Evolutionary conservation across 106 monocot genomes (phyloP), one percentile per base, ranked within the genome.

Genomic region (Dioscorea zingiberensis): DNA sequence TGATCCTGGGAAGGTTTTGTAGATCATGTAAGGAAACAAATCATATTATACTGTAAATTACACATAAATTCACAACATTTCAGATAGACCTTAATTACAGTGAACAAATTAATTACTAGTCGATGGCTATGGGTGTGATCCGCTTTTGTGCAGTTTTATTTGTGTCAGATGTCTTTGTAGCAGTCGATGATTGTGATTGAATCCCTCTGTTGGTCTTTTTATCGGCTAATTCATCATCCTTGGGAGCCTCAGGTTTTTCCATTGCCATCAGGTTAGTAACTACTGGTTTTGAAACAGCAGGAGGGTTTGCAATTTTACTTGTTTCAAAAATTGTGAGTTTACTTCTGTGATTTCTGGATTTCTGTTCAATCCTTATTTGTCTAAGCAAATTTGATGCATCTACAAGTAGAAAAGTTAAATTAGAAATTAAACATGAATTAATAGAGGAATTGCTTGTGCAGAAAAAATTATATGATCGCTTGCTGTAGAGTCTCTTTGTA

Each of bases 71-170:
- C 4, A 38, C 38, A 1, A 6, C 6, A 38, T 8, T 38, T 38
- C 38, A 38, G 4, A 38, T 10, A 0, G 38, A 38, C 38, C 38
- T 13, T 8, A 18, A 13, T 7, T 18, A 57, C 56, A 12, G 17
- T 67, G 63, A 60, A 69, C 48, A 58, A 23, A 25, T 23, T 21
- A 3, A 46, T 21, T 55, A 38, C 48, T 74, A 83, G 62, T 61
- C 75, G 27, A 90, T 90, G 63, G 89, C 83, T 13, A 83, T 44
- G n/a, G 89, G 89, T 32, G 79, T 90, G 13, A 90, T 90, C 16
- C 89, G 82, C 71, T 83, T 90, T 70, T 74, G 82, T 27, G 89
- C 18, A 58, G 83, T 61, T 45, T 82, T 81, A 46, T 66, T 88
- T 22, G 71, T 13, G 60, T 76, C 77, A 15, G 69, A 27, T 16